phyloP scores from a whole-genome alignment of 2,329 filamentous ascomycete genomes.

The Paecilomyces fulvus region DNA sequence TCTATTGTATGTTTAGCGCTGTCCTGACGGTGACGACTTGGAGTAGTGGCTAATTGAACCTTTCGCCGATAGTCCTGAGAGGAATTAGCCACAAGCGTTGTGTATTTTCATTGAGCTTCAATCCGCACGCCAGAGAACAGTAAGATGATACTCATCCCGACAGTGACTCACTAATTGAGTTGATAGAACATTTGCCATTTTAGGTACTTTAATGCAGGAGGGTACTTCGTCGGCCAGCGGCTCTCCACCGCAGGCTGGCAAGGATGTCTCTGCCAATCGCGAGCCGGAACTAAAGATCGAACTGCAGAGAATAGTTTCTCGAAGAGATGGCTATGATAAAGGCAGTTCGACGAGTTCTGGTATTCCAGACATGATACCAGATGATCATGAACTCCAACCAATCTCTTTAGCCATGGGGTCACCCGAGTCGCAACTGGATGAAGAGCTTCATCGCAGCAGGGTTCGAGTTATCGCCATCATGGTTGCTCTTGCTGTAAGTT shows the following conservation, averaged over 20 bases:
- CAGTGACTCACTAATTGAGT: background rate
- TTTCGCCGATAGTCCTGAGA: background rate
- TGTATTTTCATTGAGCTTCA: background rate
- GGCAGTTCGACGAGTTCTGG: background rate
- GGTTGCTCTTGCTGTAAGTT: constrained; percentile 19
- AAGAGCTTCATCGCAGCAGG: constrained; percentile 9
- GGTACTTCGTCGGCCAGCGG: background rate
- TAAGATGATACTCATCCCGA: background rate
- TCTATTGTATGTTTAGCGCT: background rate
- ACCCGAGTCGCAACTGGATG: background rate
- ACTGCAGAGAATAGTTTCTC: background rate
- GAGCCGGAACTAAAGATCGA: background rate
- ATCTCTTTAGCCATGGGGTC: constrained; percentile 2
- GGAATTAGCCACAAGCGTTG: background rate
- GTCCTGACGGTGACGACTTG: background rate
- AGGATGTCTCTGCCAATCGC: background rate
- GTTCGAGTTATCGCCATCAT: constrained; percentile 18
- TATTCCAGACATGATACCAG: background rate
- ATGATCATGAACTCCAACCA: constrained; percentile 2
- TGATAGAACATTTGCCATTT: background rate
- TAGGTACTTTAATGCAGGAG: background rate
- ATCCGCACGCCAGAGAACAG: background rate
- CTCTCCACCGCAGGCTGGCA: background rate
- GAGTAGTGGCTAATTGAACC: background rate
- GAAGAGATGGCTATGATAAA: background rate